phyloP scores from a whole-genome alignment of 768 basidiomycete species.

The Pleurotus ostreatus region DNA sequence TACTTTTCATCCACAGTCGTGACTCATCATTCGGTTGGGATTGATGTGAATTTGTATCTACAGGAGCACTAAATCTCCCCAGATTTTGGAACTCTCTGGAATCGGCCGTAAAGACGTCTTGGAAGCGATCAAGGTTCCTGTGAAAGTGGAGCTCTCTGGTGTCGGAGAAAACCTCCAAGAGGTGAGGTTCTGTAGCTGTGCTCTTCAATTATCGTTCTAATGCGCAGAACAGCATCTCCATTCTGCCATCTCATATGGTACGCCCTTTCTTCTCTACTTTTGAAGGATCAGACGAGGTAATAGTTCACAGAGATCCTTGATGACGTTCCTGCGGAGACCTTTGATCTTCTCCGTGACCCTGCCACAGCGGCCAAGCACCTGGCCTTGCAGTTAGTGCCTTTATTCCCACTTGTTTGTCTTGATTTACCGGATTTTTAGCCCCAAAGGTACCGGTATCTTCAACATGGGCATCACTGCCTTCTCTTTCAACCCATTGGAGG shows the following conservation, averaged over 20 bases:
- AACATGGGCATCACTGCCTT: not conserved
- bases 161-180: conserved; percentile 8
- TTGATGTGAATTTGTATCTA: not conserved
- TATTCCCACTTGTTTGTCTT: too few relatives aligned
- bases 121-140: not conserved
- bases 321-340: not conserved
- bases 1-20: not conserved
- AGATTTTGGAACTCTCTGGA: conserved; percentile 4
- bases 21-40: not conserved
- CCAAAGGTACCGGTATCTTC: not conserved
- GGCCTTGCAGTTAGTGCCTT: not conserved
- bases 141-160: not conserved
- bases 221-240: not conserved
- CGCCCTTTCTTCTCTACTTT: not conserved
- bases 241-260: not conserved
- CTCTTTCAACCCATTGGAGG: conserved; percentile 1
- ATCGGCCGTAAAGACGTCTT: conserved; percentile 1
- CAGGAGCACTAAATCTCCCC: not conserved
- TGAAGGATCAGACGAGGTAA: too few relatives aligned
- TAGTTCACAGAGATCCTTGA: not conserved
- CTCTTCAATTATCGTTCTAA: too few relatives aligned
- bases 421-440: not conserved
- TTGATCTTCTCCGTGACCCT: not conserved
- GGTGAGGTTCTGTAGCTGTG: not conserved
- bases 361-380: not conserved